phyloP scores from a whole-genome alignment of 306 rosid genomes.

The Cucurbita moschata region DNA sequence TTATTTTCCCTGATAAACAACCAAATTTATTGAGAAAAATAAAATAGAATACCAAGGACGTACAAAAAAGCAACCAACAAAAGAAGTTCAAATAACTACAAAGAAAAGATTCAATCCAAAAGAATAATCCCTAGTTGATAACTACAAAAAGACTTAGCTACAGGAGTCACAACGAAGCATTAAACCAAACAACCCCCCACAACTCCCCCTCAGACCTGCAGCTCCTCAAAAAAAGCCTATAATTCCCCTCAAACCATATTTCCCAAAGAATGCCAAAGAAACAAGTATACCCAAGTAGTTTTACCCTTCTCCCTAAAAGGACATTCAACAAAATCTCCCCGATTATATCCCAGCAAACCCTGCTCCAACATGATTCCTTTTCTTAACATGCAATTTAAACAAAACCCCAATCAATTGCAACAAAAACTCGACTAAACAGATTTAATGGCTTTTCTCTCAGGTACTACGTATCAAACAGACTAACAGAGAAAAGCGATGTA shows the following conservation, averaged over 20 bases:
- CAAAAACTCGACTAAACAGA: not conserved
- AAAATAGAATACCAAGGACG: not conserved
- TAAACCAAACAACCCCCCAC: not conserved
- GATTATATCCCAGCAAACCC: not conserved
- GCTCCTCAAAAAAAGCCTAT: not conserved
- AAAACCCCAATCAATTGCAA: not conserved
- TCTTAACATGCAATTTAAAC: not conserved
- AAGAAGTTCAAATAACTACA: not conserved
- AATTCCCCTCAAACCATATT: not conserved
- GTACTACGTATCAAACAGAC: constrained; percentile 10
- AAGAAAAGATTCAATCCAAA: not conserved
- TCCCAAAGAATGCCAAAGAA: not conserved
- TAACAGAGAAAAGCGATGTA: constrained; percentile 23
- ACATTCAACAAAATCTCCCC: not conserved
- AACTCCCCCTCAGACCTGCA: not conserved
- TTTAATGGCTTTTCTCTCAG: not conserved
- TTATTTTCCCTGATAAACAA: not conserved
- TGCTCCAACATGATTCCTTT: not conserved
- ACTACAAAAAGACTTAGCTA: not conserved
- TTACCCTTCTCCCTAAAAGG: not conserved
- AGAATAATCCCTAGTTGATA: not conserved
- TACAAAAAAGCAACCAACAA: not conserved
- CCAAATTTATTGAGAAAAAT: not conserved
- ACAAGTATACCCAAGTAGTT: not conserved
- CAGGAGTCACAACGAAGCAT: not conserved